A percentile compares a stretch with the other conserved stretches of the same genome.
Conservation (phyloP, 1,284 basidiomycete species). For the Tremellales sp. region DNA sequence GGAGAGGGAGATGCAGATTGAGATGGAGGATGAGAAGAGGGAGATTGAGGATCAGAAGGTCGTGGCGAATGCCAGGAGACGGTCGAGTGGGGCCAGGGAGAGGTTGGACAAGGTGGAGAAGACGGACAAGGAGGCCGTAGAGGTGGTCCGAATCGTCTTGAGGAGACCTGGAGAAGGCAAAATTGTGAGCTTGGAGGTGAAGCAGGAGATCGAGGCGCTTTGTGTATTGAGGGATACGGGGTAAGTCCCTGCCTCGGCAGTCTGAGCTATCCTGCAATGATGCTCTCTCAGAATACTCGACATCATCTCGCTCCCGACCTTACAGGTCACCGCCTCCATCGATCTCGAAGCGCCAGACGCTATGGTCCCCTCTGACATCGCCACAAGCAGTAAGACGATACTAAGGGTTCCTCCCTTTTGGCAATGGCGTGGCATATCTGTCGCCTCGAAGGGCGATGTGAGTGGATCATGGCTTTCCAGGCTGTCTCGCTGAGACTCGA, state of each 20-base stretch:
- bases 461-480: constrained; percentile 1
- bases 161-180: constrained; percentile 23
- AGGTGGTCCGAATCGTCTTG: constrained; percentile 23
- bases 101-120: background rate
- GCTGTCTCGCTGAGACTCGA: background rate
- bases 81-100: background rate
- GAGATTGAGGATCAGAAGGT: constrained; percentile 26
- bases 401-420: constrained; percentile 28
- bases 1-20: constrained; percentile 38
- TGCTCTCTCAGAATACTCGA: constrained; percentile 27
- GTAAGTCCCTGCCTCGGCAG: constrained; percentile 15
- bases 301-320: constrained; percentile 24
- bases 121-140: background rate
- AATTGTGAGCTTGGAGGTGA: constrained; percentile 31
- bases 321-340: constrained; percentile 15
- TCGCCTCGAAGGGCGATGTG: constrained; percentile 25
- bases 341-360: constrained; percentile 20
- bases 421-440: constrained; percentile 34
- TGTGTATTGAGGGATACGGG: constrained; percentile 39
- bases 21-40: constrained; percentile 27
- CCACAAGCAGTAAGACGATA: constrained; percentile 11
- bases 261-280: background rate
- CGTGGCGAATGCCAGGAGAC: constrained; percentile 17
- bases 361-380: background rate
- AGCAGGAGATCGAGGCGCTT: constrained; percentile 26